Conservation (phyloP, 2,329 filamentous ascomycete genomes). For the Fusarium goolgardi region DNA sequence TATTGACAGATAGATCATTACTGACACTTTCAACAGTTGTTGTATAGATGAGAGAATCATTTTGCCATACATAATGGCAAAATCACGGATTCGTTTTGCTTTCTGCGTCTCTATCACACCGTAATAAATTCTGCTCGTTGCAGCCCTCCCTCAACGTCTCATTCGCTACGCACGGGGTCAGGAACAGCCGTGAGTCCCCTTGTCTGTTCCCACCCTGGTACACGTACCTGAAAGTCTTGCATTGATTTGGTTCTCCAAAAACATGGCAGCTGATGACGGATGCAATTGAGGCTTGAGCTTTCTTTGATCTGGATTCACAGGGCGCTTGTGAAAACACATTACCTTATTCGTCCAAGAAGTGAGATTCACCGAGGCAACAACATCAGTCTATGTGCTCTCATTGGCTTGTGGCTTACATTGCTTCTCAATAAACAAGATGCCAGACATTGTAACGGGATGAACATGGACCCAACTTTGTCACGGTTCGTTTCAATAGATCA, state of each 20-base stretch:
- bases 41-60: not conserved
- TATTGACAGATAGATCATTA: constrained; percentile 29
- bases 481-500: constrained; percentile 22
- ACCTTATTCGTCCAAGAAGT: constrained; percentile 17
- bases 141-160: constrained; percentile 10
- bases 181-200: constrained; percentile 31
- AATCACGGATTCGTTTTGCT: constrained; percentile 4
- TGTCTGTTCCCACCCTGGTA: constrained; percentile 28
- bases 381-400: constrained; percentile 7
- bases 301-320: constrained; percentile 36
- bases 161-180: constrained; percentile 33
- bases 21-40: constrained; percentile 3
- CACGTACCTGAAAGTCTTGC: constrained; percentile 25
- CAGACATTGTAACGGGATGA: constrained; percentile 13
- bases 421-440: constrained; percentile 23
- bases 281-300: constrained; percentile 43
- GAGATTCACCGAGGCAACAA: constrained; percentile 34
- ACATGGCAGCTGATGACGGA: constrained; percentile 42
- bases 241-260: constrained; percentile 22
- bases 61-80: constrained; percentile 2
- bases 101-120: constrained; percentile 1
- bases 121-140: constrained; percentile 1
- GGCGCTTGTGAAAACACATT: constrained; percentile 28
- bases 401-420: constrained; percentile 19
- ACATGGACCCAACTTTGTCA: constrained; percentile 18